phyloP scores from a whole-genome alignment of 2,329 filamentous ascomycete species.

The Chaetoscypha palmicola region DNA sequence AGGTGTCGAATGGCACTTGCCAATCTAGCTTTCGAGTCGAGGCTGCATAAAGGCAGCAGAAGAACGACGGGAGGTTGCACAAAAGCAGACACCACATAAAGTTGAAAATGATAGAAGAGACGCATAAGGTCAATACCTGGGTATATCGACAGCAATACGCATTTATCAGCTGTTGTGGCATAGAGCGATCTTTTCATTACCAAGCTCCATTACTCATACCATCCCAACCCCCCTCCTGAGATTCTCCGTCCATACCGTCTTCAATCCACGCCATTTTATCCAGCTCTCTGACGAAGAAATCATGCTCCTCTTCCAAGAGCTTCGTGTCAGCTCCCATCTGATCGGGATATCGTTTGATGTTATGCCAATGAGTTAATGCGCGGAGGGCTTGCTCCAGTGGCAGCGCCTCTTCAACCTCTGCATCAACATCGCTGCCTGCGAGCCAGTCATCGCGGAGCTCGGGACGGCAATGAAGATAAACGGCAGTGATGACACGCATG shows the following conservation, averaged over 20 bases:
- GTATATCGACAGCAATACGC: no score
- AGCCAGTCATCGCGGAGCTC: conserved; percentile 95
- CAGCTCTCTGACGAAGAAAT: conserved; percentile 72
- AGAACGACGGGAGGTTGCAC: not conserved
- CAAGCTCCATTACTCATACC: conserved; percentile 20
- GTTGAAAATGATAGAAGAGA: not conserved
- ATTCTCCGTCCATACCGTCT: conserved; percentile 34
- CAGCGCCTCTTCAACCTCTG: conserved; percentile 85
- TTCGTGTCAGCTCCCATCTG: conserved; percentile 53
- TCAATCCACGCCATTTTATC: conserved; percentile 55
- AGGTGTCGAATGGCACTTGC: not conserved
- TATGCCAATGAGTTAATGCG: conserved; percentile 90
- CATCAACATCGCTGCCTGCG: conserved; percentile 82
- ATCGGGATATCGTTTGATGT: conserved; percentile 74
- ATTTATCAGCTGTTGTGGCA: no score
- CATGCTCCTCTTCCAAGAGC: conserved; percentile 63
- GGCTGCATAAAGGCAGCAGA: not conserved
- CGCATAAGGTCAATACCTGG: no score
- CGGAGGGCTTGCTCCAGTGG: conserved; percentile 87
- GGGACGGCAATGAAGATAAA: conserved; percentile 88
- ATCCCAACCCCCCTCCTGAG: conserved; percentile 25
- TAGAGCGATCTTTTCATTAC: no score
- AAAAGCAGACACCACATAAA: not conserved
- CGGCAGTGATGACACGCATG: conserved; percentile 96
- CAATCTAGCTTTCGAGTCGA: not conserved